phyloP scores from a whole-genome alignment of 2,329 filamentous ascomycete species.

The Trichoderma sp. region DNA sequence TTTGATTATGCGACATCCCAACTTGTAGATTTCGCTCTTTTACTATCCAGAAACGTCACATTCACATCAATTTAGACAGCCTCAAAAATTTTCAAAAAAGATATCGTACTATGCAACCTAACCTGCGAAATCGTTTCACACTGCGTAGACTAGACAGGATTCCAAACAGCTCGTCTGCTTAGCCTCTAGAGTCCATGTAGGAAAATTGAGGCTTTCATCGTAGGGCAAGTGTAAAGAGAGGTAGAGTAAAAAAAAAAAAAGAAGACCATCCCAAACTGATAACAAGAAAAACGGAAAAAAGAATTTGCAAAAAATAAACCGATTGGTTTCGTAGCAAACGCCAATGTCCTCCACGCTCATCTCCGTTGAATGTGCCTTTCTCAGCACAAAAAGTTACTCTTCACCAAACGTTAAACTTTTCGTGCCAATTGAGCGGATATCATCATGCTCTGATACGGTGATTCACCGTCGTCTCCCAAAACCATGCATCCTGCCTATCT shows the following conservation, averaged over 20 bases:
- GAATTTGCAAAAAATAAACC: slow-evolving; percentile 13
- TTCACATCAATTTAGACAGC: slow-evolving; percentile 16
- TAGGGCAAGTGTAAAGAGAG: slow-evolving; percentile 5
- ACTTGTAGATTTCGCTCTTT: background rate
- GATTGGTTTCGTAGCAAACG: slow-evolving; percentile 17
- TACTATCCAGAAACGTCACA: background rate
- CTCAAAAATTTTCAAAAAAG: slow-evolving; percentile 9
- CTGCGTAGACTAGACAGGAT: background rate
- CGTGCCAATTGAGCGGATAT: slow-evolving; percentile 10
- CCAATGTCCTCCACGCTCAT: slow-evolving; percentile 14
- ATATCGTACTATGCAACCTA: background rate
- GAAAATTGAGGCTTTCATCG: background rate
- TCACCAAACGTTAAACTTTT: background rate
- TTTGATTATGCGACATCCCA: too few species aligned
- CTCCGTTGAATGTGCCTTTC: slow-evolving; percentile 5
- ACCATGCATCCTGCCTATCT: background rate
- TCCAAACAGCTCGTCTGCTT: background rate
- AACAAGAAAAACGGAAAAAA: slow-evolving; percentile 1
- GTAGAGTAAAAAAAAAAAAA: background rate
- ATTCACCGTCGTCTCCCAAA: background rate
- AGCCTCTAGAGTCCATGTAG: background rate
- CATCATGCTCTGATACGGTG: slow-evolving; percentile 9
- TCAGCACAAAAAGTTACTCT: background rate
- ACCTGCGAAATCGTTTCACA: background rate
- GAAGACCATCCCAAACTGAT: slow-evolving; percentile 16